A percentile compares a stretch with the other conserved stretches of the same genome.
Conservation (phyloP, 345 rosid species). For the Gossypium arboreum region DNA sequence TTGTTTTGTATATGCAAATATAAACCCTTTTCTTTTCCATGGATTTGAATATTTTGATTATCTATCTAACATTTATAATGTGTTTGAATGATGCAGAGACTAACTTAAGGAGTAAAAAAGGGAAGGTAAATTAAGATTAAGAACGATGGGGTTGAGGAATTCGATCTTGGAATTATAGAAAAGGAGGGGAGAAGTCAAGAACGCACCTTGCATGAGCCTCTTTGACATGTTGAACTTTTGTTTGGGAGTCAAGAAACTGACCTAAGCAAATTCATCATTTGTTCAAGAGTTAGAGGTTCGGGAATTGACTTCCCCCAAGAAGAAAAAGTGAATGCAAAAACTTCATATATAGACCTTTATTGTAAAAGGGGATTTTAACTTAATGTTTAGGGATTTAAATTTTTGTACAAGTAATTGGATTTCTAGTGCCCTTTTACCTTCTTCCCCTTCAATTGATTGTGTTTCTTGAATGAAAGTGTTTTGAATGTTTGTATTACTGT, state of each 20-base stretch:
- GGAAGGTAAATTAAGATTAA: not conserved
- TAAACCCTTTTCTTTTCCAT: not conserved
- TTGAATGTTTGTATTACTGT: too few species aligned
- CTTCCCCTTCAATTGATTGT: constrained; percentile 17
- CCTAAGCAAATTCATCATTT: constrained; percentile 3
- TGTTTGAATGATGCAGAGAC: constrained; percentile 25
- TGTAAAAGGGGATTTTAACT: not conserved
- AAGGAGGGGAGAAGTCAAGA: constrained; percentile 69
- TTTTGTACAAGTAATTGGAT: constrained; percentile 13
- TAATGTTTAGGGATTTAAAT: constrained; percentile 13
- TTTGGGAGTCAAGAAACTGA: not conserved
- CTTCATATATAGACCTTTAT: not conserved
- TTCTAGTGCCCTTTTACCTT: constrained; percentile 14
- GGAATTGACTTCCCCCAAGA: constrained; percentile 67
- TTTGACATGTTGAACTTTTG: not conserved
- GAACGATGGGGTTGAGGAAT: constrained; percentile 15
- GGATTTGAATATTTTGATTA: not conserved
- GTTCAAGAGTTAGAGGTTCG: constrained; percentile 57
- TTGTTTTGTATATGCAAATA: too few species aligned
- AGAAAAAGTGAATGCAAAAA: not conserved
- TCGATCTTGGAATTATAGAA: constrained; percentile 22
- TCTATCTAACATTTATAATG: not conserved
- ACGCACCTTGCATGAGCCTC: constrained; percentile 77
- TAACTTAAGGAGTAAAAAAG: constrained; percentile 22
- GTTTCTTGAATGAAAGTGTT: not conserved